Evolutionary conservation across 306 rosid species (phyloP).

Genomic region (Vigna trinervia): DNA sequence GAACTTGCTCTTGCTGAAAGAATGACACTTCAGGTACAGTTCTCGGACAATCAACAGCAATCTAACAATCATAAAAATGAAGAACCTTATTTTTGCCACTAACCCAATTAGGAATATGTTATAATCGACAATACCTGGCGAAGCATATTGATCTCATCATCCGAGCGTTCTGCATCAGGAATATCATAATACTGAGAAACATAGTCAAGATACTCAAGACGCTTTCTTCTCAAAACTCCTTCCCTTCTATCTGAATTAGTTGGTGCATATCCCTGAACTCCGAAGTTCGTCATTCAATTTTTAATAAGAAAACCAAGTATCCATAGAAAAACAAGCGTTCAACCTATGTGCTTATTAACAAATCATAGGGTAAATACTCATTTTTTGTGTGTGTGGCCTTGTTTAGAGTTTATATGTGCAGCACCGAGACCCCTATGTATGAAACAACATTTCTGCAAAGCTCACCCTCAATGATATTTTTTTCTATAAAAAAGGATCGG

Average conservation of each 20-base stretch:
- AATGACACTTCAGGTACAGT: constrained; percentile 93
- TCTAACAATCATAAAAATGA: constrained; percentile 54
- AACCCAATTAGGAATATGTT: constrained; percentile 34
- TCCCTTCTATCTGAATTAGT: constrained; percentile 99
- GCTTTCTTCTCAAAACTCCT: constrained; percentile 91
- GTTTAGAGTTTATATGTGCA: constrained; percentile 21
- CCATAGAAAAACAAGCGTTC: constrained; percentile 31
- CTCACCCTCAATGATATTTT: constrained; percentile 1
- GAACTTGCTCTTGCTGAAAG: constrained; percentile 88
- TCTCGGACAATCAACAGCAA: constrained; percentile 93
- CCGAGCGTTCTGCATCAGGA: constrained; percentile 90
- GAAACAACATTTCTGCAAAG: constrained; percentile 10
- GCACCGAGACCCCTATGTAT: constrained; percentile 3
- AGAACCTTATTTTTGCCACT: constrained; percentile 5
- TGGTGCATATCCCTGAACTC: constrained; percentile 97
- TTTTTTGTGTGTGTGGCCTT: constrained; percentile 8
- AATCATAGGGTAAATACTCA: not conserved
- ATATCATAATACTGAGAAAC: constrained; percentile 89
- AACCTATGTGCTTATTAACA: constrained; percentile 28
- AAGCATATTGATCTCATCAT: constrained; percentile 96
- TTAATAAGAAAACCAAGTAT: constrained; percentile 47
- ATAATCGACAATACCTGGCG: constrained; percentile 73
- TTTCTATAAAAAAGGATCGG: not conserved
- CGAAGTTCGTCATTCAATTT: constrained; percentile 81
- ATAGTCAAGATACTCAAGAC: constrained; percentile 90